Evolutionary conservation across 2,329 filamentous ascomycete species (phyloP).

Genomic region (Ophiocordyceps sinensis): DNA sequence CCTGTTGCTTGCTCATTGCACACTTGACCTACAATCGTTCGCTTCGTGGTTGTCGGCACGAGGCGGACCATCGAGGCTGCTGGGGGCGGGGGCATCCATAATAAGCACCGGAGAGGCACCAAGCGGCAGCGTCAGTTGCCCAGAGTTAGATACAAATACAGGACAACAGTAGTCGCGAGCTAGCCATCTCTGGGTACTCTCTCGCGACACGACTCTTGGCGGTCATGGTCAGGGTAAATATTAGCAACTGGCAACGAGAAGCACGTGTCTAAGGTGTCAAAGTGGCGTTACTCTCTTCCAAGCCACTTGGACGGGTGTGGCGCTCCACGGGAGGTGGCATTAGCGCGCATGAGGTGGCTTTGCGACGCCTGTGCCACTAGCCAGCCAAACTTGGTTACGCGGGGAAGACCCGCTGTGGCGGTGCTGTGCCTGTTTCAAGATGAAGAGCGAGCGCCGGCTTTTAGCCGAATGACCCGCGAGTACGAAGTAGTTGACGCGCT

Average conservation of each 20-base stretch:
- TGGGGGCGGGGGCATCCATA: background rate
- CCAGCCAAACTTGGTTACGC: background rate
- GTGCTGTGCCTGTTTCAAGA: background rate
- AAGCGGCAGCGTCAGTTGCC: slow-evolving; percentile 5
- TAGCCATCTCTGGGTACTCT: too few species aligned
- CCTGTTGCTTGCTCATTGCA: background rate
- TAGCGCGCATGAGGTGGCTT: background rate
- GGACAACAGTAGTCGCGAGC: background rate
- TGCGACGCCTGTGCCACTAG: background rate
- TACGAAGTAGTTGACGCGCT: too few species aligned
- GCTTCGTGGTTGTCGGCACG: background rate
- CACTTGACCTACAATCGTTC: slow-evolving; percentile 1
- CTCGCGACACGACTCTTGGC: too few species aligned
- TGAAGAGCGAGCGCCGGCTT: too few species aligned
- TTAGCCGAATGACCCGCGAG: too few species aligned
- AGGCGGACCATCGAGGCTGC: background rate
- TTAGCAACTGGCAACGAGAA: too few species aligned
- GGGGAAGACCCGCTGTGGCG: background rate
- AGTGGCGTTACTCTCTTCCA: background rate
- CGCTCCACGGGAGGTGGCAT: background rate
- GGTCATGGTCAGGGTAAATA: too few species aligned
- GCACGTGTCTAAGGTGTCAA: background rate
- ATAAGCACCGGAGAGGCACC: slow-evolving; percentile 4
- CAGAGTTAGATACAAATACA: slow-evolving; percentile 2
- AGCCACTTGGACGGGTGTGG: background rate